phyloP scores from a whole-genome alignment of 148 eudicot species.

The Rhododendron ovatum region DNA sequence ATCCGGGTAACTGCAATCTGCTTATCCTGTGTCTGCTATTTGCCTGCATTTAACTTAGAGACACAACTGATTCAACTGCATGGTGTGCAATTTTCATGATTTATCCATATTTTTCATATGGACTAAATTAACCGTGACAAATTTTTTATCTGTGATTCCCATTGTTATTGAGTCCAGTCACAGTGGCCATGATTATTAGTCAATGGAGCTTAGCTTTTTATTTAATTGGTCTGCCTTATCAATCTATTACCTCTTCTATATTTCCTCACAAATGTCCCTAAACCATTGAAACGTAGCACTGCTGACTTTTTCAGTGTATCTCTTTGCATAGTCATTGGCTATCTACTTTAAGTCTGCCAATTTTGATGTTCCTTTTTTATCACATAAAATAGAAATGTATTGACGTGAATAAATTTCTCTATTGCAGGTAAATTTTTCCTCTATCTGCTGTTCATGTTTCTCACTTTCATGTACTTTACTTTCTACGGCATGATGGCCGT shows the following conservation, averaged over 20 bases:
- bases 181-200: background rate
- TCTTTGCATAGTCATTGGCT: background rate
- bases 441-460: conserved; percentile 70
- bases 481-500: conserved; percentile 93
- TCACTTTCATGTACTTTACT: conserved; percentile 86
- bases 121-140: background rate
- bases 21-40: background rate
- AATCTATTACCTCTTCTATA: background rate
- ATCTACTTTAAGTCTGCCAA: background rate
- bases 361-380: background rate
- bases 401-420: background rate
- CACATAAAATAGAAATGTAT: background rate
- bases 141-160: background rate
- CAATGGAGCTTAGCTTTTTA: background rate
- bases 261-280: background rate
- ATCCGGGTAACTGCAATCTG: background rate
- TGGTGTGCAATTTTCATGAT: background rate
- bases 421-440: conserved; percentile 70
- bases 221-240: background rate
- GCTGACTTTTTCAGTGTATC: background rate
- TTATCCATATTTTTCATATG: too few relatives aligned
- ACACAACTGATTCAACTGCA: conserved; percentile 1
- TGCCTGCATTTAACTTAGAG: background rate
- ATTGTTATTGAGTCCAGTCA: background rate
- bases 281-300: background rate